Conservation (phyloP, 179 eudicot species). For the Silene coronaria region DNA sequence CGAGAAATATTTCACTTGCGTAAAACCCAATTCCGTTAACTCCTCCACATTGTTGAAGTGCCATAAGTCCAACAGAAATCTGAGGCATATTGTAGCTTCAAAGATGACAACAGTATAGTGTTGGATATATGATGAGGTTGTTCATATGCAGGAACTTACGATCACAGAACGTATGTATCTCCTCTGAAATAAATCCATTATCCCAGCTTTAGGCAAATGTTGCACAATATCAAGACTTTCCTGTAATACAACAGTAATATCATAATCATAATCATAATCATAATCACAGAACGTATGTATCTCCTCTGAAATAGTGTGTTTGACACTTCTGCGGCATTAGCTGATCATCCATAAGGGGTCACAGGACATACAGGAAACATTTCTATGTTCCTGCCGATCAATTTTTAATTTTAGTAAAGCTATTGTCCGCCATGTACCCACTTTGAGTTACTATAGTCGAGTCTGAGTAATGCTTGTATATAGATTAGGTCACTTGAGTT, state of each 20-base stretch:
- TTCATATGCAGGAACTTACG: conserved; percentile 7
- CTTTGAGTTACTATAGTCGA: no score
- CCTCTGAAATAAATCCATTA: conserved; percentile 26
- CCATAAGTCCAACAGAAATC: conserved; percentile 26
- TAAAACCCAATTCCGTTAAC: conserved; percentile 28
- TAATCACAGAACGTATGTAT: no score
- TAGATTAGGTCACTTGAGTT: background rate
- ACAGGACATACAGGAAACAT: no score
- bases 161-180: conserved; percentile 25
- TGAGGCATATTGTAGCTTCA: background rate
- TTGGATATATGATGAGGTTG: background rate
- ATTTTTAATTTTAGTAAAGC: no score
- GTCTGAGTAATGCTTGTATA: background rate
- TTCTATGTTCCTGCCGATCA: no score
- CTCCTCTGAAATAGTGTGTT: no score
- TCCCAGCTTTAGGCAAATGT: conserved; percentile 27
- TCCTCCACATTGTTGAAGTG: conserved; percentile 26
- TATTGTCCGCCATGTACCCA: no score
- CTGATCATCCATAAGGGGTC: no score
- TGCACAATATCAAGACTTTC: conserved; percentile 23
- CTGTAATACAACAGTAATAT: background rate
- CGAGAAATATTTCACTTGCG: conserved; percentile 25
- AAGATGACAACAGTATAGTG: background rate
- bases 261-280: no score
- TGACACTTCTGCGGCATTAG: no score